Evolutionary conservation across 2,329 filamentous ascomycete genomes (phyloP).

Genomic region (Calonectria leucothoes): DNA sequence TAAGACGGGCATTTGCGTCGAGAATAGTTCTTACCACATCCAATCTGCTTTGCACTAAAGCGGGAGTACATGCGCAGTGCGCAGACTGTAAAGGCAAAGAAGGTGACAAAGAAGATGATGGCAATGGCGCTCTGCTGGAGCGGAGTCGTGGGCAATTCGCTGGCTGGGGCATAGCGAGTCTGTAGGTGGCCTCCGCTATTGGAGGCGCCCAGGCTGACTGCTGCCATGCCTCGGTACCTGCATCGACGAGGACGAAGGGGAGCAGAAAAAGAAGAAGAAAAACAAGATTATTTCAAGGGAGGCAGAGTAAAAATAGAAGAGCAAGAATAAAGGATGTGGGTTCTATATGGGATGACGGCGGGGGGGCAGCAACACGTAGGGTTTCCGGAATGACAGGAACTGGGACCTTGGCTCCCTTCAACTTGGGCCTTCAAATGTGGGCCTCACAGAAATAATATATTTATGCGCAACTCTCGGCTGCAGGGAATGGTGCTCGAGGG

Average conservation of each 20-base stretch:
- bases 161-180: constrained; percentile 24
- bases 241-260: background rate
- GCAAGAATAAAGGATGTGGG: background rate
- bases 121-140: constrained; percentile 31
- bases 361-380: no score
- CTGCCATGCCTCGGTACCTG: background rate
- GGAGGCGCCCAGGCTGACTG: background rate
- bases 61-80: constrained; percentile 32
- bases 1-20: background rate
- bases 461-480: background rate
- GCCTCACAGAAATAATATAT: background rate
- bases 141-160: constrained; percentile 27
- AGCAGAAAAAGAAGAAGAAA: background rate
- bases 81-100: constrained; percentile 30
- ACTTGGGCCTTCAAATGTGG: background rate
- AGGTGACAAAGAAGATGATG: constrained; percentile 32
- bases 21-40: constrained; percentile 24
- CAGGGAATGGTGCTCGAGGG: background rate
- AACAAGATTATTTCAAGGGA: background rate
- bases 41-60: constrained; percentile 29
- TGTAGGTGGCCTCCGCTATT: constrained; percentile 1
- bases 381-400: background rate
- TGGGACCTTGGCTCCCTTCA: background rate
- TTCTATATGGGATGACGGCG: background rate
- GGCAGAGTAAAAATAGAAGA: no score